Evolutionary conservation across 306 rosid species (phyloP), one percentile per base, ranked within the genome.

Genomic region (Mimosa pudica): DNA sequence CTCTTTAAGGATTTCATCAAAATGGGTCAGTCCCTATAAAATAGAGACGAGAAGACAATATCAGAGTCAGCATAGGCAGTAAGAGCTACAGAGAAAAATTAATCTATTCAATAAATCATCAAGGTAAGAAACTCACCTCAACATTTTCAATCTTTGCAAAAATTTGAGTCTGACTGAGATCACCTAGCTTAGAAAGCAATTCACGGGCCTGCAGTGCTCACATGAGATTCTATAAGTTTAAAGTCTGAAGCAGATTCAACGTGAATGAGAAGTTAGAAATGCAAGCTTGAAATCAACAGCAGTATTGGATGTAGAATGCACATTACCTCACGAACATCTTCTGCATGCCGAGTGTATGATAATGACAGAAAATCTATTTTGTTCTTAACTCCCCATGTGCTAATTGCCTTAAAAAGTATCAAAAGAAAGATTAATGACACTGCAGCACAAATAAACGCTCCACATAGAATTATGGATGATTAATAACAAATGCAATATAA

Each of bases 1-100:
- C 87, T 92, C 98, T 89, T 84, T 88, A 73, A 94, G 88, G 80
- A 94, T 94, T 82, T 94, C 98, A 78, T 94, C 94, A 81, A 94
- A 94, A 86, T 94, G 93, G 77, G 79, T 76, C 89, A 94, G 84
- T 60, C 98, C 98, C 98, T 94, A 86, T 62, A 78, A 81, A 74
- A 30, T 36, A 79, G 32, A 79, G 68, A 61, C 60, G 60, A 65
- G 7, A 38, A 68, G 7, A 83, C 72, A 64, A 71, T 11, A 10
- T 67, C 36, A 44, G 10, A 80, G 38, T 72, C 75, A 82, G 70
- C 63, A 58, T 41, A 10, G 75, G 36, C 63, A 38, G 32, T 20
- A 74, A 81, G 36, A 57, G 85, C 35, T 11, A 54, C 24, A 52
- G 17, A 70, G 17, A 79, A 74, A 48, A 68, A n/a, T 58, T 35